Percentiles rank a stretch among this genome's conserved stretches.
Evolutionary conservation across 257 asterid species (phyloP).

Genomic region (Striga asiatica): DNA sequence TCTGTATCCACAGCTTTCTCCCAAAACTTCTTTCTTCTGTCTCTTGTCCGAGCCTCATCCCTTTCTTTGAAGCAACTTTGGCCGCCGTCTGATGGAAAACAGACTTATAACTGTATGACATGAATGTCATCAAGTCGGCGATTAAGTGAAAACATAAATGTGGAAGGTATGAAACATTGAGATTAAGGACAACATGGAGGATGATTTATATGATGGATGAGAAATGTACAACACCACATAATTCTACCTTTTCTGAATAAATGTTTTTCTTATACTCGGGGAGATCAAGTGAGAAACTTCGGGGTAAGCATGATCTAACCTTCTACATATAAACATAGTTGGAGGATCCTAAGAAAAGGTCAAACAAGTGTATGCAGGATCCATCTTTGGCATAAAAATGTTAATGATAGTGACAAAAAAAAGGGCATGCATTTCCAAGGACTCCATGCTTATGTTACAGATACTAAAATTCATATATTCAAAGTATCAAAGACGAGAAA

Average conservation of each 20-base stretch:
- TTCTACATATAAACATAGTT: too few relatives aligned
- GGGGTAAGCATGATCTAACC: too few relatives aligned
- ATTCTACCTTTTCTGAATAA: too few relatives aligned
- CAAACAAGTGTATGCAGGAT: background rate
- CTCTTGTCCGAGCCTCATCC: conserved; percentile 74
- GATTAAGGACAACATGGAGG: too few relatives aligned
- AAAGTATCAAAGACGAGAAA: background rate
- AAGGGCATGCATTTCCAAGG: too few relatives aligned
- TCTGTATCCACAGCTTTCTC: conserved; percentile 69
- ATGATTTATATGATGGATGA: background rate
- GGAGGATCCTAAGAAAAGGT: too few relatives aligned
- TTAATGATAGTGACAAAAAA: background rate
- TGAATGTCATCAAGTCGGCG: background rate
- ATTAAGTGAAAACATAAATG: background rate
- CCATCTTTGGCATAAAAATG: background rate
- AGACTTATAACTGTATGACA: background rate
- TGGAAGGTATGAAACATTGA: too few relatives aligned
- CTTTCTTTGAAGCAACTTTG: conserved; percentile 88
- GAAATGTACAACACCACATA: background rate
- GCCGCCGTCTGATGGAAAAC: conserved; percentile 62
- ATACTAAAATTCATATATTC: background rate
- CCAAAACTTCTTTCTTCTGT: conserved; percentile 63
- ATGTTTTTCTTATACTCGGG: too few relatives aligned
- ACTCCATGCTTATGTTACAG: too few relatives aligned
- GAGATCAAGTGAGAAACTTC: background rate